Evolutionary conservation across 139 green algal genomes (phyloP).

Genomic region (Nannochloris sp.): DNA sequence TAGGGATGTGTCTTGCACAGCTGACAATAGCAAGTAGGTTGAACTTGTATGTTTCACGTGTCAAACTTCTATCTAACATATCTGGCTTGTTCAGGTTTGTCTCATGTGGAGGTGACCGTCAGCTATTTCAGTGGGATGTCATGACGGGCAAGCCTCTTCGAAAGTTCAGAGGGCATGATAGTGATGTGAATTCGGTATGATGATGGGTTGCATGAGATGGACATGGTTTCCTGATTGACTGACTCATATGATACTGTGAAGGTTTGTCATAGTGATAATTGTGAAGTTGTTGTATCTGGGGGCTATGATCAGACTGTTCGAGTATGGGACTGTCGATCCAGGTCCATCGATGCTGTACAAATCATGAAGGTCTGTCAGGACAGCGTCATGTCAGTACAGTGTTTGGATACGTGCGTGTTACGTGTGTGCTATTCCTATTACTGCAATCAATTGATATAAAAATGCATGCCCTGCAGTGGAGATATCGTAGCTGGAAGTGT

Average conservation of each 20-base stretch:
- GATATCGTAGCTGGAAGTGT: conserved; percentile 73
- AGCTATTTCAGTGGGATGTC: conserved; percentile 93
- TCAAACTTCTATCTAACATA: background rate
- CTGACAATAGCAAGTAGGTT: conserved; percentile 75
- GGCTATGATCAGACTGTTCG: conserved; percentile 83
- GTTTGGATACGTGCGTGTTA: background rate
- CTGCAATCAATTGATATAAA: too few species aligned
- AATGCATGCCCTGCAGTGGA: conserved; percentile 3
- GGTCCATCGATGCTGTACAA: conserved; percentile 69
- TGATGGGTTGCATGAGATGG: background rate
- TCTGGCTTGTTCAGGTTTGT: conserved; percentile 49
- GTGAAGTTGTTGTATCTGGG: conserved; percentile 67
- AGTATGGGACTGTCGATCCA: conserved; percentile 83
- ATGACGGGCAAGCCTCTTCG: conserved; percentile 64
- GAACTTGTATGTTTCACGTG: background rate
- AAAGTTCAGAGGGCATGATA: conserved; percentile 84
- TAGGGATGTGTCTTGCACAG: conserved; percentile 48
- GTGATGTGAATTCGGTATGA: conserved; percentile 59
- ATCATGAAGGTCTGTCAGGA: conserved; percentile 74
- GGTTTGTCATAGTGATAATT: conserved; percentile 41
- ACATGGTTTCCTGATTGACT: background rate
- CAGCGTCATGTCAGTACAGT: conserved; percentile 70
- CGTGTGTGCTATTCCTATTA: background rate
- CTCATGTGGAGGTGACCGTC: conserved; percentile 74
- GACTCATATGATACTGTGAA: conserved; percentile 15